Evolutionary conservation across 306 rosid species (phyloP).

Genomic region (Delonix regia): DNA sequence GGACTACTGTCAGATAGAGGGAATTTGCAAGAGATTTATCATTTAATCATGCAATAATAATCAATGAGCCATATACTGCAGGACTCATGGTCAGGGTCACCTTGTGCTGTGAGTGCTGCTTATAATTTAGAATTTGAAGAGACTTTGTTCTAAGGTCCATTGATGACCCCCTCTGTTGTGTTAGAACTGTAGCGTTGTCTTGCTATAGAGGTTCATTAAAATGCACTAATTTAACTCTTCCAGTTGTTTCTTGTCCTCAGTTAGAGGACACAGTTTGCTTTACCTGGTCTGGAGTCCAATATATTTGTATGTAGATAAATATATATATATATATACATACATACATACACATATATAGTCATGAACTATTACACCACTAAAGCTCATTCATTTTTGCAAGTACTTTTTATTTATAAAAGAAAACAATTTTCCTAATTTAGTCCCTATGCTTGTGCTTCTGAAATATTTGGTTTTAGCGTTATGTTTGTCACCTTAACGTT

Average conservation of each 20-base stretch:
- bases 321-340: neutral
- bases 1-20: neutral
- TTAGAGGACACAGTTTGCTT: neutral
- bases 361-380: neutral
- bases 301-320: neutral
- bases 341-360: no score
- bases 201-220: conserved; percentile 8
- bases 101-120: neutral
- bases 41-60: neutral
- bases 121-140: conserved; percentile 4
- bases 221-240: neutral
- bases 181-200: neutral
- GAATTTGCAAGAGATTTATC: neutral
- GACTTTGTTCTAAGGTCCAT: neutral
- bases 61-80: neutral
- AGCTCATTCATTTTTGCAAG: neutral
- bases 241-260: neutral
- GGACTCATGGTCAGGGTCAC: neutral
- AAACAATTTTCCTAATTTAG: neutral
- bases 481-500: neutral
- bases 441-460: no score
- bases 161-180: neutral
- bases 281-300: neutral
- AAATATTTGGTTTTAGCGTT: neutral
- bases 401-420: neutral